Evolutionary conservation across 139 green algal species (phyloP).

Genomic region (Pedinophyceae sp.): DNA sequence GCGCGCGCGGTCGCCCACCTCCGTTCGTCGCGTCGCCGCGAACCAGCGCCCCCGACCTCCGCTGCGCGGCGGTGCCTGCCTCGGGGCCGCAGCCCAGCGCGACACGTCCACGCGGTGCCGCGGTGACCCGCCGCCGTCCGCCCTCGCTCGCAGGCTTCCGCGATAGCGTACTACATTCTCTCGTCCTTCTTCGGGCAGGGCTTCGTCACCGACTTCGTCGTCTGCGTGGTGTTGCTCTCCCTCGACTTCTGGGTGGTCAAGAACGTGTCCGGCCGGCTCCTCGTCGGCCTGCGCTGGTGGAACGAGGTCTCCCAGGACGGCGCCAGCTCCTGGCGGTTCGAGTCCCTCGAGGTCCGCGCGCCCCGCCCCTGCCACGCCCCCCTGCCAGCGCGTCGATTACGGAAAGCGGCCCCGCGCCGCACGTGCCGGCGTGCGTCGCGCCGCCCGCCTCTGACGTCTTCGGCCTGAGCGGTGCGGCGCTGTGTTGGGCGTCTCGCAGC

Average conservation of each 20-base stretch:
- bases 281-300: constrained; percentile 92
- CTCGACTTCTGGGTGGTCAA: constrained; percentile 82
- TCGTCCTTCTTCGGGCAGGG: constrained; percentile 34
- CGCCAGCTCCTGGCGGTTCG: constrained; percentile 74
- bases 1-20: neutral
- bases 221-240: constrained; percentile 57
- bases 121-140: too few relatives aligned
- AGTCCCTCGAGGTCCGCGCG: constrained; percentile 35
- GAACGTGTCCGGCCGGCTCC: constrained; percentile 76
- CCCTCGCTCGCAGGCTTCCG: constrained; percentile 25
- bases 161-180: constrained; percentile 43
- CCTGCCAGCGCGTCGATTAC: neutral
- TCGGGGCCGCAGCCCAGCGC: too few relatives aligned
- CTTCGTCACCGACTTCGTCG: constrained; percentile 76
- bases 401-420: neutral
- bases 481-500: constrained; percentile 1
- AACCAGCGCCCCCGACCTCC: neutral
- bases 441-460: too few relatives aligned
- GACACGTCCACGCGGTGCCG: too few relatives aligned
- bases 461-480: neutral
- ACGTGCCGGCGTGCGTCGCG: too few relatives aligned
- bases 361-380: neutral
- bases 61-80: neutral
- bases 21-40: neutral
- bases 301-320: constrained; percentile 89